Base-by-base conservation (phyloP, 73 alveolate genomes). In the Paramecium bursaria region DNA sequence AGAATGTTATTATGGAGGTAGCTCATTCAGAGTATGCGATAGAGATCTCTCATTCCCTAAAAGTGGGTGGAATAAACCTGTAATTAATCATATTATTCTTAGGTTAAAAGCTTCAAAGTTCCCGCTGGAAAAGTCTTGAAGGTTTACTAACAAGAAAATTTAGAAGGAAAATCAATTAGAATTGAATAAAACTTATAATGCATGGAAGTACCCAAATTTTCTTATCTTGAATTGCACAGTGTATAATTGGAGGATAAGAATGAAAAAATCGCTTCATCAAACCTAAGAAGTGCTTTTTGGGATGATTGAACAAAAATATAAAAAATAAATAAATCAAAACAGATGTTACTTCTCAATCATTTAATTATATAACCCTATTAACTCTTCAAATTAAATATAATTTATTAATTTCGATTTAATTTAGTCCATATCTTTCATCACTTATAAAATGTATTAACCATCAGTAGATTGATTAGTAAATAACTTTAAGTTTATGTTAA, bases 11-110 rank as follows among this genome's bases (percentile, higher is more conserved):
- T 67, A 67, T 67, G n/a, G 44, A 67, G 82, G 82, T 21, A 57
- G 44, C 5, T 67, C 82, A 67, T 67, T 67, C 21, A 42, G 46
- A 25, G 82, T 67, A 4, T 67, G 82, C 22, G 82, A 67, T 67
- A 33, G 55, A 67, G 44, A 67, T 17, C 21, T 67, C 23, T 67
- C 82, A 15, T 67, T 67, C 82, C 82, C 82, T 17, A 67, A 42
- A 67, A 57, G 44, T 67, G 82, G 82, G 44, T 67, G 82, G 82
- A 67, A 67, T 19, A 67, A 67, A 67, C 82, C 82, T 19, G 82
- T 67, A 67, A 11, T 15, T 23, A 67, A 25, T 14, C 21, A 1
- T 0, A 4, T 25, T 67, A 67, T 21, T 67, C 30, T 67, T 9
- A 67, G 82, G 82, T 67, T n/a, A 67, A 67, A 67, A 67, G 82